Conservation (phyloP, 2,329 filamentous ascomycete genomes). For the Fusarium hostae region DNA sequence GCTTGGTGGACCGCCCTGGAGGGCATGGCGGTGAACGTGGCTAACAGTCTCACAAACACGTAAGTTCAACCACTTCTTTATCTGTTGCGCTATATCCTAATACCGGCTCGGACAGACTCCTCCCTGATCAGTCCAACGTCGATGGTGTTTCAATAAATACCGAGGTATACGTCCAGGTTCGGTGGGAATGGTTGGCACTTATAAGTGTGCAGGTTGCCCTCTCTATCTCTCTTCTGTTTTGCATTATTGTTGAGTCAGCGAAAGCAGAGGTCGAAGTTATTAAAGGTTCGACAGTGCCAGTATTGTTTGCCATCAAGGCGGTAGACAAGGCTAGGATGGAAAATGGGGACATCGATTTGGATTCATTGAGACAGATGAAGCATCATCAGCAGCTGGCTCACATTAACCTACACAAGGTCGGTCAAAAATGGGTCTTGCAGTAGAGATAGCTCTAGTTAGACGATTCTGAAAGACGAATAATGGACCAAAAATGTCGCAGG, state of each 20-base stretch:
- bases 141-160: not conserved
- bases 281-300: not conserved
- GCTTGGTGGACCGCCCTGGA: not conserved
- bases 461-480: not conserved
- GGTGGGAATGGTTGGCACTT: not conserved
- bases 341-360: not conserved
- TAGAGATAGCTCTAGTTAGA: not conserved
- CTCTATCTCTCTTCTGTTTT: not conserved
- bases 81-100: not conserved
- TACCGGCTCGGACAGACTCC: not conserved
- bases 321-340: slow-evolving; percentile 1
- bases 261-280: not conserved
- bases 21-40: not conserved
- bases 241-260: not conserved
- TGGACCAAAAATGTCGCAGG: no score
- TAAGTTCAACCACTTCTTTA: not conserved
- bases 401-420: not conserved
- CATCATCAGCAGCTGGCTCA: not conserved
- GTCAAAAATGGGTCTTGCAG: not conserved
- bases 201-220: not conserved
- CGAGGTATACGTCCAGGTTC: not conserved
- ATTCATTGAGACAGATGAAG: not conserved
- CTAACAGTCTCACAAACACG: slow-evolving; percentile 2
- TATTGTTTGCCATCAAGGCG: not conserved
- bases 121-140: not conserved